phyloP scores from a whole-genome alignment of 805 yeast species.

The Candida arabinofermentans region DNA sequence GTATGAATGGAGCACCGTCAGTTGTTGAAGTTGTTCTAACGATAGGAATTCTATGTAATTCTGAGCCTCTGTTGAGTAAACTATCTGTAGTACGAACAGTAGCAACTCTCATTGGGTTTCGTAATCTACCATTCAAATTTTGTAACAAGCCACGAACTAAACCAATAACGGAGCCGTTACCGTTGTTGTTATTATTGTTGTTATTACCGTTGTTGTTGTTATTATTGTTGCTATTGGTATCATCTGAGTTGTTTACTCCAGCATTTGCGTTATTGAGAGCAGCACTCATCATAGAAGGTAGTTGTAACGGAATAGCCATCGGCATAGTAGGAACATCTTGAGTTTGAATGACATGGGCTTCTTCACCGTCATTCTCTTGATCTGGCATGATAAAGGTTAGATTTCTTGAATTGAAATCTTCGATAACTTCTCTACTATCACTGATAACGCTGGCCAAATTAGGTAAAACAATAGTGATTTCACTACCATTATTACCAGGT shows the following conservation, averaged over 20 bases:
- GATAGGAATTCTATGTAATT: conserved; percentile 13
- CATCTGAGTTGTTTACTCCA: background rate
- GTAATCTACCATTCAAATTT: conserved; percentile 21
- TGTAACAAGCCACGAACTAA: conserved; percentile 22
- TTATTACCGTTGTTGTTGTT: conserved; percentile 1
- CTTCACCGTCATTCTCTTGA: conserved; percentile 13
- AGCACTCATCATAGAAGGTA: conserved; percentile 2
- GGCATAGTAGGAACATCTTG: conserved; percentile 6
- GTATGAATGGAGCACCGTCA: background rate
- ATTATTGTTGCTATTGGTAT: conserved; percentile 1
- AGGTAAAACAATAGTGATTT: conserved; percentile 33
- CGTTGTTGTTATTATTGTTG: conserved; percentile 1
- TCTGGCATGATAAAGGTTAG: conserved; percentile 30
- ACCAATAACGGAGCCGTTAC: conserved; percentile 16
- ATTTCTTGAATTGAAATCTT: conserved; percentile 29
- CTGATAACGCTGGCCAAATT: conserved; percentile 33
- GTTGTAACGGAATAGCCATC: conserved; percentile 5
- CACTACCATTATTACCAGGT: conserved; percentile 4
- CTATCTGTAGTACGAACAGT: background rate
- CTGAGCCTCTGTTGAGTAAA: conserved; percentile 4
- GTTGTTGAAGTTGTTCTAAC: conserved; percentile 8
- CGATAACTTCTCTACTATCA: conserved; percentile 27
- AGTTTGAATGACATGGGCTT: background rate
- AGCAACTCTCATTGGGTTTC: conserved; percentile 16
- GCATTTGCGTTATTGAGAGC: background rate